These are phyloP conservation scores for Penicillium daleae DNA, from an alignment of 495 filamentous ascomycete genomes.

Conservation along the genomic window DNA sequence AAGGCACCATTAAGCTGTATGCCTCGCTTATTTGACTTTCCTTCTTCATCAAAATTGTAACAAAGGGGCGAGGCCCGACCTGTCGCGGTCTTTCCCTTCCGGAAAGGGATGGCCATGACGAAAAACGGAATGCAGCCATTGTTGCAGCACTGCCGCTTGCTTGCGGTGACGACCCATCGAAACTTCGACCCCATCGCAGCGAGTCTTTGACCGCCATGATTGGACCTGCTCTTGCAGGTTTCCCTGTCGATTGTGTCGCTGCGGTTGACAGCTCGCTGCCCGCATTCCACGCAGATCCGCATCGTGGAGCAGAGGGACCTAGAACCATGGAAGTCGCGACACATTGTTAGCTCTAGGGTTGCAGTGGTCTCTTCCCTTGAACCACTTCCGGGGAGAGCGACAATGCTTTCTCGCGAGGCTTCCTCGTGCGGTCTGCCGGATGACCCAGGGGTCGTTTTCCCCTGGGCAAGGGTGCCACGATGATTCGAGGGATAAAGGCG, in stretches of 20 bases:
- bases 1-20: background rate
- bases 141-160: constrained; percentile 24
- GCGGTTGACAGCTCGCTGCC: constrained; percentile 25
- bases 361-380: constrained; percentile 4
- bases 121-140: constrained; percentile 26
- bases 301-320: constrained; percentile 12
- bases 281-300: constrained; percentile 25
- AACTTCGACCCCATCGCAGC: constrained; percentile 1
- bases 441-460: background rate
- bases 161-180: constrained; percentile 19
- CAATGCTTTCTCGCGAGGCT: background rate
- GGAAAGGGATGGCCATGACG: constrained; percentile 28
- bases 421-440: constrained; percentile 16
- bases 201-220: constrained; percentile 1
- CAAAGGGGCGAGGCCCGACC: background rate
- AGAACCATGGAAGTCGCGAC: constrained; percentile 24
- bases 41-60: background rate
- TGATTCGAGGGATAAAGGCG: constrained; percentile 24
- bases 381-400: constrained; percentile 1
- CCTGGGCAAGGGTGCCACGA: constrained; percentile 10
- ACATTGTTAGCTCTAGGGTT: constrained; percentile 16
- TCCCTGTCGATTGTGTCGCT: constrained; percentile 5
- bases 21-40: background rate
- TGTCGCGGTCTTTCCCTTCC: constrained; percentile 16
- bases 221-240: constrained; percentile 2